These are phyloP conservation scores for Tilletiaria anomala DNA, from an alignment of 1,284 basidiomycete species.

Conservation along the genomic window DNA sequence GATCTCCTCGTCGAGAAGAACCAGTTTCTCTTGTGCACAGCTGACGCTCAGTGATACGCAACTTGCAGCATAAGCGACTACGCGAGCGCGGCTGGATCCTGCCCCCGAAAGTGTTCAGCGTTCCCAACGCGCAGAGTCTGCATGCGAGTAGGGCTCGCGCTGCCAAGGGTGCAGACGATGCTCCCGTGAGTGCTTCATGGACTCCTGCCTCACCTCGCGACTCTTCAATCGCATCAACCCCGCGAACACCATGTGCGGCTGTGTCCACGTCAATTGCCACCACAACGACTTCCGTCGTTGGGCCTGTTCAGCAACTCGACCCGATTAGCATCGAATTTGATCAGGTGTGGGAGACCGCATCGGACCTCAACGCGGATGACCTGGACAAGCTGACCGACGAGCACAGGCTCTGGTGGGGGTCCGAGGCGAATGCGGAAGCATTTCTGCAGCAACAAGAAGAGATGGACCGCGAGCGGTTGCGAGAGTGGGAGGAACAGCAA, in stretches of 20 bases:
- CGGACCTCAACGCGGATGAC: conserved; percentile 22
- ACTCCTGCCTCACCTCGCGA: background rate
- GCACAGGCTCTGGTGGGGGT: conserved; percentile 9
- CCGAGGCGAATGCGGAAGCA: too few species aligned
- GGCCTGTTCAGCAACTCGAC: background rate
- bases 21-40: background rate
- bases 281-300: background rate
- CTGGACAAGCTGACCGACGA: conserved; percentile 11
- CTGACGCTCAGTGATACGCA: background rate
- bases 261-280: background rate
- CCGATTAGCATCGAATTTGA: conserved; percentile 16
- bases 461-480: too few species aligned
- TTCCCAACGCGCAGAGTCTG: conserved; percentile 20
- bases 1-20: background rate
- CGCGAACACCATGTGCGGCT: background rate
- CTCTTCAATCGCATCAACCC: background rate
- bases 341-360: conserved; percentile 16
- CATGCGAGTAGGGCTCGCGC: background rate
- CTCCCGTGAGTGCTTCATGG: background rate
- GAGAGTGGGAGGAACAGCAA: too few species aligned
- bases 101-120: conserved; percentile 45
- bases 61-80: conserved; percentile 63
- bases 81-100: conserved; percentile 80
- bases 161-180: background rate
- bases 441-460: too few species aligned